phyloP scores from a whole-genome alignment of 1,284 basidiomycete genomes.

The Apiotrichum sp. region DNA sequence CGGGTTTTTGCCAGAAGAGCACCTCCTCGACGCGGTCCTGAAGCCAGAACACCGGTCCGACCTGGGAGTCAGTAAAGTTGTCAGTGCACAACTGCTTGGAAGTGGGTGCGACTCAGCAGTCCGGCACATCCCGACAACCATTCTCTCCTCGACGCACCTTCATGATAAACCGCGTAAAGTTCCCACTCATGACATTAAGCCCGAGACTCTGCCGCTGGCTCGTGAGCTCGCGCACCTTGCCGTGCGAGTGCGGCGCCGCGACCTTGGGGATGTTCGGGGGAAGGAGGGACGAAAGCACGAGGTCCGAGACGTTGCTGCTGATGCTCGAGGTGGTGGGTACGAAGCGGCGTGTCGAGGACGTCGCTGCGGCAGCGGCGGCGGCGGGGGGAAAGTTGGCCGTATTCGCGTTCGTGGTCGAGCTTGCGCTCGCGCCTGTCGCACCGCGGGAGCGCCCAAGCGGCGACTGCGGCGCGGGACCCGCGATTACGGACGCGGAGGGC shows the following conservation, averaged over 20 bases:
- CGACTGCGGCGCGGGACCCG: background rate
- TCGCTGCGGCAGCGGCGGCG: background rate
- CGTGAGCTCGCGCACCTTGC: slow-evolving; percentile 28
- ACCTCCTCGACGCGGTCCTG: slow-evolving; percentile 47
- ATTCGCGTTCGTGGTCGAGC: background rate
- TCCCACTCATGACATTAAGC: slow-evolving; percentile 40
- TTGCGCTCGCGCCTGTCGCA: background rate
- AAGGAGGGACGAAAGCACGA: slow-evolving; percentile 34
- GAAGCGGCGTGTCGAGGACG: slow-evolving; percentile 16
- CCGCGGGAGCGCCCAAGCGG: background rate
- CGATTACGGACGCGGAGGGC: slow-evolving; percentile 12
- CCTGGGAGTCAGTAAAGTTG: slow-evolving; percentile 18
- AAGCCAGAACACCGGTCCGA: slow-evolving; percentile 46
- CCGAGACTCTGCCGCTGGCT: slow-evolving; percentile 39
- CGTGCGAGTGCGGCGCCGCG: slow-evolving; percentile 12
- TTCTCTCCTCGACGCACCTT: slow-evolving; percentile 24
- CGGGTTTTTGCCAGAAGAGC: slow-evolving; percentile 46
- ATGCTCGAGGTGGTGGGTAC: slow-evolving; percentile 21
- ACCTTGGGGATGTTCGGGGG: slow-evolving; percentile 41
- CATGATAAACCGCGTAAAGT: slow-evolving; percentile 45
- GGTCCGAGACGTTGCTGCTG: slow-evolving; percentile 39
- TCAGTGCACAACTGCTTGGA: no score
- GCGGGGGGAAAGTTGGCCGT: slow-evolving; percentile 11
- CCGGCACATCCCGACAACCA: background rate
- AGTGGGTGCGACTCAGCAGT: no score